Percentiles rank a stretch among this genome's conserved stretches.
Evolutionary conservation across 1,284 basidiomycete genomes (phyloP).

Genomic region (Phlebopus sp.): DNA sequence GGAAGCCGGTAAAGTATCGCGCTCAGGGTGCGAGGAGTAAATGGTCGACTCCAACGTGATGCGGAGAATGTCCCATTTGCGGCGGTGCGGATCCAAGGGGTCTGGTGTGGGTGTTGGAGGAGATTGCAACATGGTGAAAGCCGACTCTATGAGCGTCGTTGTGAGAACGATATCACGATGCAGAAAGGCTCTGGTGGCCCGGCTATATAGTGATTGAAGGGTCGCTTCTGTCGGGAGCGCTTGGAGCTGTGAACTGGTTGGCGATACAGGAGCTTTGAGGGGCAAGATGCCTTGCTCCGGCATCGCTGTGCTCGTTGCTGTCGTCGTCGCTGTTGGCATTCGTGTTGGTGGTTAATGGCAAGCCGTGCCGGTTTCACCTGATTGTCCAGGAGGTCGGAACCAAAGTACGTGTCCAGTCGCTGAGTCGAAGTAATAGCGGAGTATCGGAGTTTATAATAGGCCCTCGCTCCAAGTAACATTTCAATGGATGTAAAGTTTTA

Average conservation of each 20-base stretch:
- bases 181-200: constrained; percentile 73
- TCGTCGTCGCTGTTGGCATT: constrained; percentile 31
- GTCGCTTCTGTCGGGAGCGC: constrained; percentile 40
- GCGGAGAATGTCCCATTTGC: constrained; percentile 81
- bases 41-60: constrained; percentile 77
- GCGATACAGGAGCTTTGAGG: constrained; percentile 21
- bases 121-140: constrained; percentile 58
- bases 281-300: constrained; percentile 28
- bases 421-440: not conserved
- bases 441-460: not conserved
- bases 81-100: constrained; percentile 49
- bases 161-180: constrained; percentile 65
- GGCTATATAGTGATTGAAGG: constrained; percentile 66
- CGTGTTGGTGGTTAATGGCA: not conserved
- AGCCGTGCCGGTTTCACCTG: constrained; percentile 16
- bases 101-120: constrained; percentile 42
- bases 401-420: not conserved
- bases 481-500: not conserved
- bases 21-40: constrained; percentile 53
- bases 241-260: constrained; percentile 2
- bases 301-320: constrained; percentile 19
- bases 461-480: not conserved
- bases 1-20: constrained; percentile 44
- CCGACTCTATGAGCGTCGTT: constrained; percentile 61
- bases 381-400: constrained; percentile 14